A percentile compares a stretch with the other conserved stretches of the same genome.
Evolutionary conservation across 257 asterid genomes (phyloP).

Genomic region (Solanum etuberosum): DNA sequence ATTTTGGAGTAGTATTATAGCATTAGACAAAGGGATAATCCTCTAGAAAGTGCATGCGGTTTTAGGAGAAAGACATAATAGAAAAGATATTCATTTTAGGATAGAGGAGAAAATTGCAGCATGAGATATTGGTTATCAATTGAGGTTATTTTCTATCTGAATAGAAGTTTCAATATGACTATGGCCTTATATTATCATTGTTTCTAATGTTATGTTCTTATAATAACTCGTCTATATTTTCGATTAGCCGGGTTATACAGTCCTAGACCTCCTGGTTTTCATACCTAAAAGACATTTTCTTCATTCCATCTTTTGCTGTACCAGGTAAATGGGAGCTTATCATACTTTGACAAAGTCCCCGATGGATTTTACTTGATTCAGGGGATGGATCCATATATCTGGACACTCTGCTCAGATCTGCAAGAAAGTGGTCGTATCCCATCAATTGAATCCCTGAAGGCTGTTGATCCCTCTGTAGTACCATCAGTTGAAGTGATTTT

Average conservation of each 20-base stretch:
- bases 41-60: not conserved
- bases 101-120: not conserved
- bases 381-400: slow-evolving; percentile 93
- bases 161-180: not conserved
- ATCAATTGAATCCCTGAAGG: slow-evolving; percentile 64
- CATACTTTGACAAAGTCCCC: slow-evolving; percentile 67
- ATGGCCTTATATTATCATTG: not conserved
- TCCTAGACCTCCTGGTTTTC: not conserved
- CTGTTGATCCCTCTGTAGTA: slow-evolving; percentile 45
- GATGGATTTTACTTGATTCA: slow-evolving; percentile 78
- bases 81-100: not conserved
- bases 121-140: not conserved
- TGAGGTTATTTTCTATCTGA: not conserved
- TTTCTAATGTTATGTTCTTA: not conserved
- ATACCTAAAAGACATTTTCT: not conserved
- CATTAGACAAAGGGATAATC: not conserved
- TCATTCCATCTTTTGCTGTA: not conserved
- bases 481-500: slow-evolving; percentile 69
- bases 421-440: slow-evolving; percentile 88
- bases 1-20: not conserved
- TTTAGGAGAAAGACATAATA: not conserved
- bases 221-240: not conserved
- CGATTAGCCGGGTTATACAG: not conserved
- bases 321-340: slow-evolving; percentile 88
- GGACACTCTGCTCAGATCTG: slow-evolving; percentile 78